Base-by-base conservation (phyloP, 2,329 filamentous ascomycete species). In the Cladosporium oxysporum region DNA sequence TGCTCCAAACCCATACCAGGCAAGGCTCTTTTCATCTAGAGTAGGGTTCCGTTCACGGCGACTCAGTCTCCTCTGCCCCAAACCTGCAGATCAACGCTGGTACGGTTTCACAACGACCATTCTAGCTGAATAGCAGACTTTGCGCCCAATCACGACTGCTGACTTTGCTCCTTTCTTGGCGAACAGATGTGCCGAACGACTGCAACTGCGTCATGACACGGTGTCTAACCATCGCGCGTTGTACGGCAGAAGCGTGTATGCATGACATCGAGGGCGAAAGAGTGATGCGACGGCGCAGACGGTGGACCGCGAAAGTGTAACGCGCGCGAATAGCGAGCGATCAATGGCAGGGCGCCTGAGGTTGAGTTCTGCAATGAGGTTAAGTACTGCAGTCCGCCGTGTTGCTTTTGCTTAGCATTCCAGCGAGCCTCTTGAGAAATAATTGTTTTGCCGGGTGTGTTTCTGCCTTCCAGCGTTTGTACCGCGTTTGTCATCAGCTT, bases 11-110 rank as follows among this genome's bases (percentile, higher is more conserved):
- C 59, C 1, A 37, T 21, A 62, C 28, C 44, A 52, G 47, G 12
- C 47, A 62, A 62, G 59, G 29, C 59, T 52, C 28, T 63, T 29
- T n/a, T 57, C 61, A 63, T 31, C 18, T 63, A 63, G 50, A 63
- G 50, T 63, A 47, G 35, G 12, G 28, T 26, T 26, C 49, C 16
- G 23, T n/a, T 52, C n/a, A 52, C 26, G 12, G 23, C 61, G 50
- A 57, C 28, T 63, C 61, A 57, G 31, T 26, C 50, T 33, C 44
- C 14, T 28, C 21, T 53, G 55, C n/a, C 35, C 50, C 44, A 63
- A 28, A 44, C 44, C 35, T 62, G 50, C 18, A 44, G 61, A 63
- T 57, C 61, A 57, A 44, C 50, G 18, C 50, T 47, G 29, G 21
- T 63, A 44, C 29, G 28, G 60, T 62, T 62, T 63, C 61, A 57